phyloP scores from a whole-genome alignment of 2,329 filamentous ascomycete species.

The Pyricularia pennisetigena region DNA sequence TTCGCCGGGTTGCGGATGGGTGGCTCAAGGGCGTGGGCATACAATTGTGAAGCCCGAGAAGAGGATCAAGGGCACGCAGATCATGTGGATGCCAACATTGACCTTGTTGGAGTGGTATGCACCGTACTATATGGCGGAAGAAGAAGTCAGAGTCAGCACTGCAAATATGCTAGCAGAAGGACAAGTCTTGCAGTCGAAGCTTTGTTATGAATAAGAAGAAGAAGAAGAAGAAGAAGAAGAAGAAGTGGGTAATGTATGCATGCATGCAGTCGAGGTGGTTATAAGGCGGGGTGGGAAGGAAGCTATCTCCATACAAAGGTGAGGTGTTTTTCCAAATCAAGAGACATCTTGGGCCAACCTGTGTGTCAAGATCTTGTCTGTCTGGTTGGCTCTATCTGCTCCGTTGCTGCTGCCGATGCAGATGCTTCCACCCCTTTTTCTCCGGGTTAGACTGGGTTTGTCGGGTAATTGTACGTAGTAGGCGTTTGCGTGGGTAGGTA shows the following conservation, averaged over 20 bases:
- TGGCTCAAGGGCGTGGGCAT: conserved; percentile 12
- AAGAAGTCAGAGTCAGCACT: background rate
- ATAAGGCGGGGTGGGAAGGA: background rate
- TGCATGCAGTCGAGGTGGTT: background rate
- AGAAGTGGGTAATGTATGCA: background rate
- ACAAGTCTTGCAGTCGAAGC: too few relatives aligned
- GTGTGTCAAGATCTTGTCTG: background rate
- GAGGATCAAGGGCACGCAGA: conserved; percentile 68
- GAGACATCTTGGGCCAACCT: conserved; percentile 41
- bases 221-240: too few relatives aligned
- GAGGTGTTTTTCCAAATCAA: conserved; percentile 75
- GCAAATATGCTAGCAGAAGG: background rate
- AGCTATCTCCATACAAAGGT: conserved; percentile 57
- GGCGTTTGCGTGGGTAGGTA: background rate
- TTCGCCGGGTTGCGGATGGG: conserved; percentile 17
- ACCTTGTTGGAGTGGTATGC: conserved; percentile 71
- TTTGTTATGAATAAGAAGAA: background rate
- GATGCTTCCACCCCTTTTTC: background rate
- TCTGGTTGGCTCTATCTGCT: background rate
- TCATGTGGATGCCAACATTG: conserved; percentile 71
- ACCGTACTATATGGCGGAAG: conserved; percentile 54
- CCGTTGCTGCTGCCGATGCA: background rate
- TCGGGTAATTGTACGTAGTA: background rate
- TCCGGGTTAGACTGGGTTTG: background rate
- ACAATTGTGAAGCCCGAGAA: conserved; percentile 64